Base-by-base conservation (phyloP, 768 basidiomycete genomes). In the Suillus subalutaceus region DNA sequence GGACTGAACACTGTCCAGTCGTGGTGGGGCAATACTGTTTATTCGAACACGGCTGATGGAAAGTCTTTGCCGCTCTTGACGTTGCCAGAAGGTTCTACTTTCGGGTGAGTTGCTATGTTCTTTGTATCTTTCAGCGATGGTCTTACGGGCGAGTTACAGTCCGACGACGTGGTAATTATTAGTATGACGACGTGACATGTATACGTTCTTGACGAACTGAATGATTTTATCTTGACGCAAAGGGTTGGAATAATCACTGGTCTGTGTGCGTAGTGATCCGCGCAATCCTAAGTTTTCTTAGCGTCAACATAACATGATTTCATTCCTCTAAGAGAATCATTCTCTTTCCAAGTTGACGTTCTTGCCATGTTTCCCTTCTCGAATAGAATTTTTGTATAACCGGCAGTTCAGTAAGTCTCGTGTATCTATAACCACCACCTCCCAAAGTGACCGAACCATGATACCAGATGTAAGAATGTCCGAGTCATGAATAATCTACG, bases 21-120 rank as follows among this genome's bases (percentile, higher is more conserved):
- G 3, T 92, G 91, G 91, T 92, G 90, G 90, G 91, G 91, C 15
- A 92, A 92, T 67, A 84, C 78, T 67, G 73, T 78, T 9, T 75
- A 56, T 68, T 4, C 53, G 38, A 72, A 75, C 0, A 81, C 77
- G 1, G 80, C 71, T 2, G 80, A 82, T 57, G 72, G 50, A 1
- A 40, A 20, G 23, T 38, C 66, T 61, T 13, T 32, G 68, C 37
- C 69, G 62, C 6, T 73, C 62, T 57, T 57, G 58, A 3, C 62
- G 2, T 2, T 77, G 5, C 64, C 69, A 12, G 44, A 44, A 1
- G 59, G 75, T 10, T 56, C 66, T 15, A 74, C 68, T 4, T 77
- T 78, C 66, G 76, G 76, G 76, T 78, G 37, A 63, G 77, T 70
- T 2, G 40, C 16, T 59, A 30, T 18, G 2, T 35, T 30, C 12